phyloP scores from a whole-genome alignment of 108 stramenopile genomes.

The Skeletonema tropicum region DNA sequence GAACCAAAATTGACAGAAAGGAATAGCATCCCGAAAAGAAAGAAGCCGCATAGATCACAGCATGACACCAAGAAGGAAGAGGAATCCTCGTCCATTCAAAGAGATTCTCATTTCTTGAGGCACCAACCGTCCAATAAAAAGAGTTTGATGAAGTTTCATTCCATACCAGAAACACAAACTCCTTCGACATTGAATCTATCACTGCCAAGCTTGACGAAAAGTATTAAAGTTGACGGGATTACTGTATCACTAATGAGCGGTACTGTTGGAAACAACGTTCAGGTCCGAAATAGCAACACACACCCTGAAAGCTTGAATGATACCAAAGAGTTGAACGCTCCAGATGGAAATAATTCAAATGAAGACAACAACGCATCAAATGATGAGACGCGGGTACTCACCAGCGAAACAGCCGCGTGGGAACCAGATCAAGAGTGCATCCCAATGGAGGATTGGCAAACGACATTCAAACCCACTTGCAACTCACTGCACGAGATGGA shows the following conservation, averaged over 20 bases:
- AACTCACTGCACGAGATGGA: slow-evolving; percentile 52
- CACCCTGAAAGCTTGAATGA: neutral
- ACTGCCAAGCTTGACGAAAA: neutral
- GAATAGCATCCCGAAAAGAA: neutral
- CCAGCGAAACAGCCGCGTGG: slow-evolving; percentile 27
- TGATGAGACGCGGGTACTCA: neutral
- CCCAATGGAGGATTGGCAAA: slow-evolving; percentile 64
- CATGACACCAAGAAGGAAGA: neutral
- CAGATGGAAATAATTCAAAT: neutral
- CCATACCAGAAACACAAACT: neutral
- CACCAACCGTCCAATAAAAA: neutral
- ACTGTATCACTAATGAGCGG: neutral
- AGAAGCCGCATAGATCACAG: neutral
- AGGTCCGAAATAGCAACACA: neutral
- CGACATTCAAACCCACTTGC: slow-evolving; percentile 49
- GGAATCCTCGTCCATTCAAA: neutral
- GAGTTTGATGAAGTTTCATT: slow-evolving; percentile 1
- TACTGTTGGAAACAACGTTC: neutral
- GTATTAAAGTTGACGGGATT: neutral
- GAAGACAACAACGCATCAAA: neutral
- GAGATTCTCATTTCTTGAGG: neutral
- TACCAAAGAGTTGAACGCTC: neutral
- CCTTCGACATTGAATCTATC: neutral
- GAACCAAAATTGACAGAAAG: neutral
- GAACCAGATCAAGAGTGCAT: slow-evolving; percentile 57